Conservation (phyloP, 2,329 filamentous ascomycete genomes). For the Botrytis deweyae region DNA sequence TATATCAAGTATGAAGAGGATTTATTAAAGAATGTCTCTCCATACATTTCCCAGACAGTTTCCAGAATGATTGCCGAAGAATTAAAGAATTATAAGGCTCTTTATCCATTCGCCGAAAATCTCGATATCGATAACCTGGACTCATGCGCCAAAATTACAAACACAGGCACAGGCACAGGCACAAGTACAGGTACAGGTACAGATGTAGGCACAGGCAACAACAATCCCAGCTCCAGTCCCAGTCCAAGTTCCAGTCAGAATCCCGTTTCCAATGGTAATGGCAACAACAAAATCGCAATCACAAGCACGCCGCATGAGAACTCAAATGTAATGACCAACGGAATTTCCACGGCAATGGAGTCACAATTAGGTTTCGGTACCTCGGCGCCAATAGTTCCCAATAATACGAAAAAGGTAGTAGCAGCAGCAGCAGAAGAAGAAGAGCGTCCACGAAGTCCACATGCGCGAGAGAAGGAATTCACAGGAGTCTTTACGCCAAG, state of each 20-base stretch:
- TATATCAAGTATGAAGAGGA: constrained; percentile 55
- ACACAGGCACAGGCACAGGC: background rate
- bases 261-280: background rate
- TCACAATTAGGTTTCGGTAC: constrained; percentile 13
- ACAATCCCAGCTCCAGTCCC: background rate
- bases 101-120: constrained; percentile 30
- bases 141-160: constrained; percentile 26
- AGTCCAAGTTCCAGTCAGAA: background rate
- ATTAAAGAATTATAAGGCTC: constrained; percentile 28
- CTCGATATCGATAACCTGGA: constrained; percentile 24
- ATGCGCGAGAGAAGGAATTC: constrained; percentile 59
- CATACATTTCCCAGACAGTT: constrained; percentile 50
- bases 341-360: background rate
- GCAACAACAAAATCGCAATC: background rate
- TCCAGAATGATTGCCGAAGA: constrained; percentile 42
- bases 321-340: constrained; percentile 14
- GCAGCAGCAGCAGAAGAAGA: constrained; percentile 32
- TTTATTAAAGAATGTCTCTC: constrained; percentile 49
- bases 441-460: constrained; percentile 45
- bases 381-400: background rate
- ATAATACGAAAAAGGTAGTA: background rate
- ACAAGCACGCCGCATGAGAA: background rate
- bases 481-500: constrained; percentile 62
- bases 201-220: background rate
- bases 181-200: background rate